Evolutionary conservation across 2,329 filamentous ascomycete genomes (phyloP).

Genomic region (Trichoderma sp.): DNA sequence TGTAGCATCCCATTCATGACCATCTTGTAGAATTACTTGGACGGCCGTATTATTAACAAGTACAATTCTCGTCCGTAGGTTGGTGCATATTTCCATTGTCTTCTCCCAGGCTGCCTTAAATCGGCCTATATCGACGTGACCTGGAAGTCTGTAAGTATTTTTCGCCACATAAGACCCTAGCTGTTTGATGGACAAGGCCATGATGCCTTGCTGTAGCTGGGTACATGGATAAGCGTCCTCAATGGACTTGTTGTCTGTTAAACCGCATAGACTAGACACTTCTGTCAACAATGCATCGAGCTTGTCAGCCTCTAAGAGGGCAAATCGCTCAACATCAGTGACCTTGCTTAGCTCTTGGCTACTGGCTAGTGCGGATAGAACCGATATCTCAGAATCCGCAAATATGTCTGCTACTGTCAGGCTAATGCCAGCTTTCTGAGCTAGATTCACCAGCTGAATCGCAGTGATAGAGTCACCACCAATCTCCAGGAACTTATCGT

Average conservation of each 20-base stretch:
- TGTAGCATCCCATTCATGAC: background rate
- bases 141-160: constrained; percentile 19
- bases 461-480: constrained; percentile 51
- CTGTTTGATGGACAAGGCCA: constrained; percentile 12
- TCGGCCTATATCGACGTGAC: background rate
- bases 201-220: background rate
- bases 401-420: constrained; percentile 16
- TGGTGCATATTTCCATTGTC: constrained; percentile 7
- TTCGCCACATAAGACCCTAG: constrained; percentile 7
- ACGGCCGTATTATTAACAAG: background rate
- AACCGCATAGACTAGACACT: background rate
- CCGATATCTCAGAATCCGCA: constrained; percentile 12
- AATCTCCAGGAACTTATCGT: constrained; percentile 27
- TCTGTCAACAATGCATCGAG: background rate
- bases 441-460: constrained; percentile 48
- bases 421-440: constrained; percentile 34
- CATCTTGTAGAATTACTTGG: constrained; percentile 3
- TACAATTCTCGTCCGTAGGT: constrained; percentile 24
- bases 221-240: constrained; percentile 25
- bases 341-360: background rate
- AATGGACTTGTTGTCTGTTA: background rate
- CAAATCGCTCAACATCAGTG: background rate
- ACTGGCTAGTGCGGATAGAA: background rate
- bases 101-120: constrained; percentile 35
- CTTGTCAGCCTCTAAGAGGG: background rate